phyloP scores from a whole-genome alignment of 2,329 filamentous ascomycete species.

The Aspergillus pseudoterreus region DNA sequence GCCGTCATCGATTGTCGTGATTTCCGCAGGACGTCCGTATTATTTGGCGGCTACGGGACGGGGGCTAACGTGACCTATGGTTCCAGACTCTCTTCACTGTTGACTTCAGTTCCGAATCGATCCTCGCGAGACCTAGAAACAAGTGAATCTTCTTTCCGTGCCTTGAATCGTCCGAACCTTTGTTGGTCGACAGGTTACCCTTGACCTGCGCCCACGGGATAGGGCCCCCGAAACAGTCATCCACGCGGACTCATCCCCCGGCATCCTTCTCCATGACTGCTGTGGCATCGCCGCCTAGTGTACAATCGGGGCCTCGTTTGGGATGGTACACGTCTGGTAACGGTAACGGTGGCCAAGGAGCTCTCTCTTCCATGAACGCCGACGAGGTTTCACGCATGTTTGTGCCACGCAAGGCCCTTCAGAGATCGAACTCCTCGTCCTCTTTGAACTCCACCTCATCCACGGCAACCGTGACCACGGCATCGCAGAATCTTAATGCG shows the following conservation, averaged over 20 bases:
- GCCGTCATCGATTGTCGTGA: not conserved
- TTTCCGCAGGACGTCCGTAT: conserved; percentile 8
- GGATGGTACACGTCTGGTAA: conserved; percentile 58
- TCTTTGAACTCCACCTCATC: conserved; percentile 66
- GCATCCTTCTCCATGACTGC: conserved; percentile 56
- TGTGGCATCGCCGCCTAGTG: conserved; percentile 61
- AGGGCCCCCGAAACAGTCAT: conserved; percentile 8
- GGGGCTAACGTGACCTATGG: conserved; percentile 32
- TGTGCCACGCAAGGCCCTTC: conserved; percentile 80
- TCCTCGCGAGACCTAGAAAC: conserved; percentile 5
- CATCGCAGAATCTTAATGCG: conserved; percentile 41
- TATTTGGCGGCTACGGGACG: conserved; percentile 19
- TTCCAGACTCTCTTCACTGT: conserved; percentile 15
- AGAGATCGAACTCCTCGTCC: conserved; percentile 86
- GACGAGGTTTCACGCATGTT: conserved; percentile 87
- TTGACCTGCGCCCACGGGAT: conserved; percentile 13
- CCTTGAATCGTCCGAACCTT: not conserved
- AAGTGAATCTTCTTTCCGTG: not conserved
- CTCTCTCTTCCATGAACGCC: conserved; percentile 68
- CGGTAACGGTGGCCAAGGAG: conserved; percentile 56
- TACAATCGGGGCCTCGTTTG: conserved; percentile 58
- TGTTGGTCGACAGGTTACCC: not conserved
- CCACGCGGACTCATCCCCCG: conserved; percentile 11
- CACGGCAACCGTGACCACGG: conserved; percentile 40
- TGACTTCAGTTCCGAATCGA: not conserved